Percentiles rank a stretch among this genome's conserved stretches.
phyloP scores from a whole-genome alignment of 1,284 basidiomycete genomes.

The Ustilago bromivora region DNA sequence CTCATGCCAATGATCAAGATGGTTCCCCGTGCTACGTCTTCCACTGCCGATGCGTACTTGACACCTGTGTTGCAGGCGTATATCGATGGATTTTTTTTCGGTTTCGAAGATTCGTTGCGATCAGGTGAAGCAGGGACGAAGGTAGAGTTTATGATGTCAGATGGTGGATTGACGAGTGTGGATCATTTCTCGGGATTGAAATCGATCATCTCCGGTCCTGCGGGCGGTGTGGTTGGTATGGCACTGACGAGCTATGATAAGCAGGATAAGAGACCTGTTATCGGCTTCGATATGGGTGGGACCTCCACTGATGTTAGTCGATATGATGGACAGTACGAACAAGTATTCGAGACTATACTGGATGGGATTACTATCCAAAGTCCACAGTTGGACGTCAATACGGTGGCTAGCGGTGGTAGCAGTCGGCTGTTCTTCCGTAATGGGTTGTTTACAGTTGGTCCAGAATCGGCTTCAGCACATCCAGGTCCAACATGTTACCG shows the following conservation, averaged over 20 bases:
- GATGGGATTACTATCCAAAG: slow-evolving; percentile 89
- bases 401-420: slow-evolving; percentile 66
- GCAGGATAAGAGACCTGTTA: slow-evolving; percentile 77
- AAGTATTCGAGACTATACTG: slow-evolving; percentile 89
- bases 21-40: slow-evolving; percentile 89
- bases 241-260: slow-evolving; percentile 85
- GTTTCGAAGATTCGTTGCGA: slow-evolving; percentile 81
- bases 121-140: slow-evolving; percentile 69
- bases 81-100: slow-evolving; percentile 90
- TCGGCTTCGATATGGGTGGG: slow-evolving; percentile 76
- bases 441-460: slow-evolving; percentile 66
- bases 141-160: slow-evolving; percentile 69
- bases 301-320: slow-evolving; percentile 88
- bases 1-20: slow-evolving; percentile 91
- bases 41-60: slow-evolving; percentile 95
- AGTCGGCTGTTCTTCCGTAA: slow-evolving; percentile 67
- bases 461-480: slow-evolving; percentile 66
- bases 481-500: slow-evolving; percentile 68
- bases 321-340: slow-evolving; percentile 85
- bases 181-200: slow-evolving; percentile 87
- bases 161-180: slow-evolving; percentile 85
- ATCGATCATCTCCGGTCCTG: slow-evolving; percentile 87
- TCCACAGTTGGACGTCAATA: slow-evolving; percentile 75
- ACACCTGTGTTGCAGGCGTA: slow-evolving; percentile 88
- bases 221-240: slow-evolving; percentile 89